A percentile compares a stretch with the other conserved stretches of the same genome.
Evolutionary conservation across 768 basidiomycete genomes (phyloP).

Genomic region (Clavaria fumosa): DNA sequence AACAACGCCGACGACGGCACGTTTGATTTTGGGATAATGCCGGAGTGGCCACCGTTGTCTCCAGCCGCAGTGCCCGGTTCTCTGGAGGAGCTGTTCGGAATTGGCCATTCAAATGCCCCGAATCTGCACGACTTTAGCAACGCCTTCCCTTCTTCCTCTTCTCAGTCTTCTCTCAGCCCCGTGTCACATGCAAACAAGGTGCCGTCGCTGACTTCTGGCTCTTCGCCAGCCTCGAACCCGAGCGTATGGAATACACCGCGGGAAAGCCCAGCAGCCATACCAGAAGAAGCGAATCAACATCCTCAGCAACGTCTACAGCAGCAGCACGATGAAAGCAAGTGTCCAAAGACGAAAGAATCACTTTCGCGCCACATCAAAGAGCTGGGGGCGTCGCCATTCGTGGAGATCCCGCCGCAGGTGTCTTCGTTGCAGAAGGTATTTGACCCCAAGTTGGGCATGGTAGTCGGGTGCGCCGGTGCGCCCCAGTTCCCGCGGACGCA

Average conservation of each 20-base stretch:
- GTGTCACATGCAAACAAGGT: conserved; percentile 27
- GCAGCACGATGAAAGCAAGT: conserved; percentile 17
- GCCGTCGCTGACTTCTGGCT: conserved; percentile 12
- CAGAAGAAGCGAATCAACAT: not conserved
- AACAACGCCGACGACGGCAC: conserved; percentile 19
- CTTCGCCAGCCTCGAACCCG: conserved; percentile 27
- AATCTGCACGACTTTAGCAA: too few relatives aligned
- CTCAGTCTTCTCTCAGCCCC: conserved; percentile 36
- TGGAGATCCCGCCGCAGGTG: conserved; percentile 15
- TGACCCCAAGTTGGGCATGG: conserved; percentile 29
- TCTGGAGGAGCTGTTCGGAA: conserved; percentile 31
- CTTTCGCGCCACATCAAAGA: conserved; percentile 32
- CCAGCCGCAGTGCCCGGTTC: conserved; percentile 20
- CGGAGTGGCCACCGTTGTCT: conserved; percentile 24
- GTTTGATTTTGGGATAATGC: conserved; percentile 33
- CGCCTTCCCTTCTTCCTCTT: too few relatives aligned
- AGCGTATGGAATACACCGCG: conserved; percentile 22
- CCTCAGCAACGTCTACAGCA: conserved; percentile 8
- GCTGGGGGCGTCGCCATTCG: conserved; percentile 50
- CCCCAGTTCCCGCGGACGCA: conserved; percentile 52
- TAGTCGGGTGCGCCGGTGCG: conserved; percentile 53
- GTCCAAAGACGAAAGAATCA: conserved; percentile 43
- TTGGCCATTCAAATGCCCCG: too few relatives aligned
- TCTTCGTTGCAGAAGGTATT: conserved; percentile 27
- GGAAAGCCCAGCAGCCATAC: conserved; percentile 18